phyloP scores from a whole-genome alignment of 164 flowering plant species.

The Magnolia kwangsiensis region DNA sequence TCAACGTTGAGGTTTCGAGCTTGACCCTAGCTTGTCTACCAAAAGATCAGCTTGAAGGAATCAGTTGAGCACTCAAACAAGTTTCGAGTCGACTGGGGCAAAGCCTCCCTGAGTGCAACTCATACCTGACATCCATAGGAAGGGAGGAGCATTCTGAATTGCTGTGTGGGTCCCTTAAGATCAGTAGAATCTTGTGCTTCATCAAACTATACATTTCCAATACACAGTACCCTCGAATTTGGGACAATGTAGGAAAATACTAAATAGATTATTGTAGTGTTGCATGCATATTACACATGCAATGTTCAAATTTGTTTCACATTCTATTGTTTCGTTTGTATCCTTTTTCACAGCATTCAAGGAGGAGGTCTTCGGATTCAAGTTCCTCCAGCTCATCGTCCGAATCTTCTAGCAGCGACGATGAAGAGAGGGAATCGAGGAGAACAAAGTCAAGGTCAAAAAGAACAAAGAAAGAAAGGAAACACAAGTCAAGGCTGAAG shows the following conservation, averaged over 20 bases:
- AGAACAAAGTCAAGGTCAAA: conserved; percentile 75
- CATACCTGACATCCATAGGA: no score
- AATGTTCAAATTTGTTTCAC: neutral
- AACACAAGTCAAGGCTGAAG: conserved; percentile 60
- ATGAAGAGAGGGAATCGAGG: conserved; percentile 65
- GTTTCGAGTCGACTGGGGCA: no score
- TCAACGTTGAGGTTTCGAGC: no score
- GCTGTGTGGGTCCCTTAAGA: no score
- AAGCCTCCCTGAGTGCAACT: no score
- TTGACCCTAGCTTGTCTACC: no score
- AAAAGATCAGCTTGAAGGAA: no score
- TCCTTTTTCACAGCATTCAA: conserved; percentile 52
- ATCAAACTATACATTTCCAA: neutral
- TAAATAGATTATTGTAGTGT: neutral
- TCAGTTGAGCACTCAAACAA: no score
- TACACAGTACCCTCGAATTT: no score
- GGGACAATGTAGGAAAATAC: neutral
- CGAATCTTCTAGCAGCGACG: conserved; percentile 74
- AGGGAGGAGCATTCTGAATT: no score
- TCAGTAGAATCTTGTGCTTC: neutral
- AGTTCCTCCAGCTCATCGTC: conserved; percentile 74
- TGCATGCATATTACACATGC: neutral
- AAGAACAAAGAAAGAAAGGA: conserved; percentile 67
- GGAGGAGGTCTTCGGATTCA: conserved; percentile 63
- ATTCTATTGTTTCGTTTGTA: neutral